Percentiles rank a stretch among this genome's conserved stretches.
These are phyloP conservation scores for Chamaecyparis obtusa DNA, from an alignment of 75 land plant genomes.

Conservation along the genomic window DNA sequence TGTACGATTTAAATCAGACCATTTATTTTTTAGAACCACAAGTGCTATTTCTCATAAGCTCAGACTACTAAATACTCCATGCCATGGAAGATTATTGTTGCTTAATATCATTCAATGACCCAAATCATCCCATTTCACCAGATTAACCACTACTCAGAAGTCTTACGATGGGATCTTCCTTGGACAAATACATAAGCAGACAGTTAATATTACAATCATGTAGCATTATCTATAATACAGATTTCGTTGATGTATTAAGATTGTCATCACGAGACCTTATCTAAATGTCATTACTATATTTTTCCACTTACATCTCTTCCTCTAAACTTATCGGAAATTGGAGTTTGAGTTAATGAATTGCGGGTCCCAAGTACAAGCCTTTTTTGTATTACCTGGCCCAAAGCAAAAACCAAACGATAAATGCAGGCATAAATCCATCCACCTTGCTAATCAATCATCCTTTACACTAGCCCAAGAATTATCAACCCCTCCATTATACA, in stretches of 20 bases:
- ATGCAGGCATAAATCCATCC: background rate
- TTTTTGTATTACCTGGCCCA: constrained; percentile 4
- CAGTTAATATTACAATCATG: no score
- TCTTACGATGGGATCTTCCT: constrained; percentile 1
- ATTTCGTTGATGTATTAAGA: constrained; percentile 4
- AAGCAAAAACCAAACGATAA: background rate
- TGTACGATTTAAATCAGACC: no score
- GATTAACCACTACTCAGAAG: background rate
- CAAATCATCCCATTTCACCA: background rate
- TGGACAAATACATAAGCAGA: background rate
- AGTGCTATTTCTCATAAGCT: no score
- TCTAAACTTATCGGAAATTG: background rate
- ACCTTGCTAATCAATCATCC: background rate
- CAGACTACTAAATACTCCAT: background rate
- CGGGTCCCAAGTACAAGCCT: constrained; percentile 8
- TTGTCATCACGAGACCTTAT: constrained; percentile 14
- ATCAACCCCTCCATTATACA: background rate
- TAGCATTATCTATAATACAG: background rate
- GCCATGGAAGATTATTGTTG: background rate
- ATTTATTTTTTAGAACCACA: no score
- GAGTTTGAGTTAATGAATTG: background rate
- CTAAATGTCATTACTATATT: background rate
- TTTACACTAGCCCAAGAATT: background rate
- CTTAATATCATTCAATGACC: background rate
- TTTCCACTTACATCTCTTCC: background rate